phyloP scores from a whole-genome alignment of 2,329 filamentous ascomycete species.

The Colletotrichum sp. region DNA sequence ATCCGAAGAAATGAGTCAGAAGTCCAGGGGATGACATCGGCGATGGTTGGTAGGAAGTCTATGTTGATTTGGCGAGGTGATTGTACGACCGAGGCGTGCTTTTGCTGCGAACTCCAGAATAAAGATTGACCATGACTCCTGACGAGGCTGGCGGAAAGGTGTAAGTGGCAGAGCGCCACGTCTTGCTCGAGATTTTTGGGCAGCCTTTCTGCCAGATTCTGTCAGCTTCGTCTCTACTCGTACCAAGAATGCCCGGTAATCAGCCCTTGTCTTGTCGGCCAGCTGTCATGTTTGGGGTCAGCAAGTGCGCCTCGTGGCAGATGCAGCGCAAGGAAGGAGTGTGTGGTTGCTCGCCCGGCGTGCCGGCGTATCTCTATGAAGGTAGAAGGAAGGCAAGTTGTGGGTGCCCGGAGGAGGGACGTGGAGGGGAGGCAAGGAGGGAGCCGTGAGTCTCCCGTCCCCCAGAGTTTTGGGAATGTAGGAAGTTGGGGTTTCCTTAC shows the following conservation, averaged over 20 bases:
- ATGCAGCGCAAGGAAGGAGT: background rate
- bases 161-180: slow-evolving; percentile 5
- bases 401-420: background rate
- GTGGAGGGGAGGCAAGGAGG: background rate
- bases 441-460: background rate
- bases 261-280: background rate
- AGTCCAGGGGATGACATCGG: background rate
- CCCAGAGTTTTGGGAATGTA: slow-evolving; percentile 12
- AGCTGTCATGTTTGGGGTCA: background rate
- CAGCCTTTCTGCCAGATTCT: background rate
- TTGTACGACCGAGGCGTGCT: background rate
- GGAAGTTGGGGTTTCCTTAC: slow-evolving; percentile 5
- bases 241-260: background rate
- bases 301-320: slow-evolving; percentile 1
- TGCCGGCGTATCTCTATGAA: background rate
- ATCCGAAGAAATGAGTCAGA: background rate
- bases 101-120: background rate
- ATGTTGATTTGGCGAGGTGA: background rate
- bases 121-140: background rate
- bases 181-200: background rate
- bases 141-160: background rate
- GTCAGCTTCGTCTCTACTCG: background rate
- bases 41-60: background rate
- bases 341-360: background rate
- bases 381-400: background rate